Percentiles rank a stretch among this genome's conserved stretches.
These are phyloP conservation scores for Hymenoscyphus occultus DNA, from an alignment of 2,329 filamentous ascomycete species.

Conservation along the genomic window DNA sequence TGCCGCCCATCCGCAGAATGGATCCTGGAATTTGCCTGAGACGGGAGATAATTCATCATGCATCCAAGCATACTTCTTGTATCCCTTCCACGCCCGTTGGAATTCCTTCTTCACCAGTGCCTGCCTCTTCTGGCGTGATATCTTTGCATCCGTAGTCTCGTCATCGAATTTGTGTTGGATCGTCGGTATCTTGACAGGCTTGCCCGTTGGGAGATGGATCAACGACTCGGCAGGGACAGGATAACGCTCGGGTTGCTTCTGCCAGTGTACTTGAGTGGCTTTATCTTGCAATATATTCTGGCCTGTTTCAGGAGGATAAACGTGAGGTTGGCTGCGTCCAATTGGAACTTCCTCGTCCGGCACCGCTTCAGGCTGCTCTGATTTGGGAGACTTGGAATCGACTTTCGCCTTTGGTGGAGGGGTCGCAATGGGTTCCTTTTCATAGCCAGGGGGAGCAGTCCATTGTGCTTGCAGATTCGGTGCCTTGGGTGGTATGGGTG, in stretches of 20 bases:
- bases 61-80: conserved; percentile 74
- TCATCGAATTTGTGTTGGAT: conserved; percentile 72
- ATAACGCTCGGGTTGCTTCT: conserved; percentile 70
- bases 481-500: conserved; percentile 1
- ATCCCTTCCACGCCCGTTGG: conserved; percentile 76
- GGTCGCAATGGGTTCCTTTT: neutral
- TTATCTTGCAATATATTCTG: conserved; percentile 24
- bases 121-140: conserved; percentile 62
- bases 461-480: neutral
- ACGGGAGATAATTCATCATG: conserved; percentile 84
- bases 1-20: conserved; percentile 89
- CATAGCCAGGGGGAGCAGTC: neutral
- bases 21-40: conserved; percentile 64
- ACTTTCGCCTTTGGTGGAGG: conserved; percentile 4
- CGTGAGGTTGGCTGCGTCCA: conserved; percentile 18
- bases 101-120: conserved; percentile 70
- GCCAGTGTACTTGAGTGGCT: conserved; percentile 60
- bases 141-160: conserved; percentile 59
- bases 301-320: conserved; percentile 31
- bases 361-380: conserved; percentile 4
- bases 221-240: conserved; percentile 69
- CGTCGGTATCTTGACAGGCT: conserved; percentile 66
- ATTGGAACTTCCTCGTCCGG: conserved; percentile 9
- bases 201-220: conserved; percentile 71
- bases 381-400: neutral